Conservation (phyloP, 1,284 basidiomycete species). For the Sporisorium iseilematis-ciliati region DNA sequence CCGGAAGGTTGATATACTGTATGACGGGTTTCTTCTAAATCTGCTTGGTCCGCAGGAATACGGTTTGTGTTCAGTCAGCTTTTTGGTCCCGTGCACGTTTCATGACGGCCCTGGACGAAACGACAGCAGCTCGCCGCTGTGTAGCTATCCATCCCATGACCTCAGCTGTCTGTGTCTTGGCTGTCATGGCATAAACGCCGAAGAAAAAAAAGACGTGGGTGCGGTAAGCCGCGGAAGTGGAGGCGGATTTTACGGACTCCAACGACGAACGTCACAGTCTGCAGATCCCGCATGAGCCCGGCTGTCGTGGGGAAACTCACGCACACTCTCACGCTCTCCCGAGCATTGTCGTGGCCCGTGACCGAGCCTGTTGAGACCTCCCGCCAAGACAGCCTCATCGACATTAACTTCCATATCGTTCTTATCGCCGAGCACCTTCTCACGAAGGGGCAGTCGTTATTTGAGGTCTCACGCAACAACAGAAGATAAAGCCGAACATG, state of each 20-base stretch:
- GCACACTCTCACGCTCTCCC: background rate
- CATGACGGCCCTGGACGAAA: too few relatives aligned
- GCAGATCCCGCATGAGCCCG: background rate
- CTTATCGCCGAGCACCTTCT: background rate
- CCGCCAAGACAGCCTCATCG: background rate
- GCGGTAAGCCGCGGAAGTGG: constrained; percentile 18
- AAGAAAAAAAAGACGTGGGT: background rate
- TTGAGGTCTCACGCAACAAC: too few relatives aligned
- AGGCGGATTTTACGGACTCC: constrained; percentile 17
- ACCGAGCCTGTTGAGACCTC: background rate
- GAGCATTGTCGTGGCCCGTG: constrained; percentile 1
- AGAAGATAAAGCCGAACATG: background rate
- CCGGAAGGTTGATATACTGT: background rate
- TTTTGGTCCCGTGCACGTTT: too few relatives aligned
- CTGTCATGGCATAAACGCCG: constrained; percentile 7
- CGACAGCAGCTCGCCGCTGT: too few relatives aligned
- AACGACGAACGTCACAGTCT: background rate
- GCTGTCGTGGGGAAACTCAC: constrained; percentile 1
- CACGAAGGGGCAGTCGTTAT: too few relatives aligned
- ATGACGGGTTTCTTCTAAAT: too few relatives aligned
- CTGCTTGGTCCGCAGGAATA: too few relatives aligned
- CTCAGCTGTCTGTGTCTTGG: too few relatives aligned
- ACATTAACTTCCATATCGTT: background rate
- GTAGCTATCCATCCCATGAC: too few relatives aligned
- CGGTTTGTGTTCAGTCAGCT: too few relatives aligned